Conservation (phyloP, 1,139 yeast species). For the Martiniozyma asiatica region DNA sequence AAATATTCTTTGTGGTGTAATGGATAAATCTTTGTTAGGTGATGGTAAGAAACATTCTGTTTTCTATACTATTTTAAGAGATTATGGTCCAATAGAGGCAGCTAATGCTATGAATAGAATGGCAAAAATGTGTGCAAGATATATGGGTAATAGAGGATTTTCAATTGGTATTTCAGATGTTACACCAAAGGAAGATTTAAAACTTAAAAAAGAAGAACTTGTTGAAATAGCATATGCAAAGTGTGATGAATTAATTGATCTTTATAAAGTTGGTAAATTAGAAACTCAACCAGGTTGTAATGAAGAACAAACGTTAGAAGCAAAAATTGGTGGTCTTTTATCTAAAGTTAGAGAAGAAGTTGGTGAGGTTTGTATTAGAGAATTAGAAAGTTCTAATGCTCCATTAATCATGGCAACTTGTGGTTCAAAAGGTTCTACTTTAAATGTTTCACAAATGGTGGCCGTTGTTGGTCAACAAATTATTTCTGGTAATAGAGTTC, state of each 20-base stretch:
- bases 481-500: constrained; percentile 97
- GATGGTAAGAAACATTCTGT: constrained; percentile 98
- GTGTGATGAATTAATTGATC: constrained; percentile 83
- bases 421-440: constrained; percentile 97
- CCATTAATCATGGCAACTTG: constrained; percentile 98
- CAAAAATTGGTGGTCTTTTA: constrained; percentile 88
- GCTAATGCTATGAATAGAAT: constrained; percentile 95
- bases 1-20: constrained; percentile 78
- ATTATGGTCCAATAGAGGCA: constrained; percentile 92
- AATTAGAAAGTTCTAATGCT: constrained; percentile 81
- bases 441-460: constrained; percentile 99
- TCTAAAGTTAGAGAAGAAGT: constrained; percentile 98
- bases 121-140: constrained; percentile 97
- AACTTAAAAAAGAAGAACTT: constrained; percentile 68
- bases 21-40: constrained; percentile 94
- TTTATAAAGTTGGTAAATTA: constrained; percentile 72
- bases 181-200: constrained; percentile 78
- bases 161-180: constrained; percentile 97
- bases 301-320: constrained; percentile 96
- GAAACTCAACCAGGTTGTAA: constrained; percentile 99
- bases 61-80: constrained; percentile 86
- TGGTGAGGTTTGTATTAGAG: constrained; percentile 93
- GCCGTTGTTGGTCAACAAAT: constrained; percentile 99
- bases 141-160: constrained; percentile 87
- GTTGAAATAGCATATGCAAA: constrained; percentile 85